phyloP scores from a whole-genome alignment of 352 stramenopile genomes.

The Phytophthora multivora region DNA sequence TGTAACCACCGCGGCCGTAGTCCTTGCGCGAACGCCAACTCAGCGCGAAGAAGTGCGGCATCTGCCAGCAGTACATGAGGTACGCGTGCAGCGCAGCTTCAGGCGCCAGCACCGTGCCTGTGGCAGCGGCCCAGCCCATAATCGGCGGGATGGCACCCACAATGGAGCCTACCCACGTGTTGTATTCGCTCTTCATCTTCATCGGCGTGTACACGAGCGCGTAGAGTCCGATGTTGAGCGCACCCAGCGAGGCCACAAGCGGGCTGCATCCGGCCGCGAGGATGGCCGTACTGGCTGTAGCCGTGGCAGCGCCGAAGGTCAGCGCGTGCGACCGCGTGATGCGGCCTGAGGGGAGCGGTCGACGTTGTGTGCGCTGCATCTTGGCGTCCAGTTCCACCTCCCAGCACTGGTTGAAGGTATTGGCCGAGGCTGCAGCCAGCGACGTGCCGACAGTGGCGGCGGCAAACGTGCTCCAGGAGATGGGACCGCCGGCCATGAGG shows the following conservation, averaged over 20 bases:
- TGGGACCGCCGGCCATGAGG: constrained; percentile 94
- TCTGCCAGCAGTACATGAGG: constrained; percentile 98
- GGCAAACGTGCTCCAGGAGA: constrained; percentile 89
- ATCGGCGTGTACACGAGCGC: constrained; percentile 98
- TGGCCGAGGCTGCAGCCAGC: constrained; percentile 93
- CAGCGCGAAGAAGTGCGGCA: constrained; percentile 99
- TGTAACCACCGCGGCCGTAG: constrained; percentile 91
- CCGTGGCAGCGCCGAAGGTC: constrained; percentile 85
- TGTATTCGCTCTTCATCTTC: constrained; percentile 96
- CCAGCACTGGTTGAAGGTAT: constrained; percentile 99
- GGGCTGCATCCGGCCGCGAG: constrained; percentile 94
- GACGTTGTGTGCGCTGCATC: constrained; percentile 97
- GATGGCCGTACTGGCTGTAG: constrained; percentile 87
- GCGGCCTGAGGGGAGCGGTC: constrained; percentile 92
- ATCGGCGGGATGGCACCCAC: constrained; percentile 98
- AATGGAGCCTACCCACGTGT: constrained; percentile 98
- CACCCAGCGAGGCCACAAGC: constrained; percentile 94
- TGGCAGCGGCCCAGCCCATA: constrained; percentile 98
- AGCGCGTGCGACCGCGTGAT: constrained; percentile 83
- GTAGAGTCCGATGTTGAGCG: constrained; percentile 98
- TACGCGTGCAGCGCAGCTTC: constrained; percentile 82
- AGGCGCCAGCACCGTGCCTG: constrained; percentile 73
- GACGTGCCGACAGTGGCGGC: constrained; percentile 94
- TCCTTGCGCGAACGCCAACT: constrained; percentile 96
- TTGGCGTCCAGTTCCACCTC: constrained; percentile 94